Conservation (phyloP, 306 rosid genomes). For the Herpetospermum pedunculosum region DNA sequence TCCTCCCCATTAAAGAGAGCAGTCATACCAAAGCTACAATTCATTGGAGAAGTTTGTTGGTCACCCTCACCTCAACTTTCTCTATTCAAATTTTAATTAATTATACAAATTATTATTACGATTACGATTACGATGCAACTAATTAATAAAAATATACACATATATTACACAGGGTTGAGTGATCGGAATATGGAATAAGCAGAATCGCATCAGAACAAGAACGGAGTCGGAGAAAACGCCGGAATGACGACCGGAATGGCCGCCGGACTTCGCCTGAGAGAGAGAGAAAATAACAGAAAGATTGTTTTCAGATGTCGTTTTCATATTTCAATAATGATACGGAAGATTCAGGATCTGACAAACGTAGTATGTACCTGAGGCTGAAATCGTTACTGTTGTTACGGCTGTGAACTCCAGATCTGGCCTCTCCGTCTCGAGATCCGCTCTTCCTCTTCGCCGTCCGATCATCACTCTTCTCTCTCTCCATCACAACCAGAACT, state of each 20-base stretch:
- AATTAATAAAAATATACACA: not conserved
- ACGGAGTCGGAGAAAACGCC: conserved; percentile 14
- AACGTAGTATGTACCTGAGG: conserved; percentile 6
- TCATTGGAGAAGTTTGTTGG: not conserved
- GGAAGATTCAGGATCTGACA: not conserved
- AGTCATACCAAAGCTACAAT: not conserved
- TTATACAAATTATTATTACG: not conserved
- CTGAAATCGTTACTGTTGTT: not conserved
- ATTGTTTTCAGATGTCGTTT: not conserved
- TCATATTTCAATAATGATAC: not conserved
- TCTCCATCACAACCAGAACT: conserved; percentile 4
- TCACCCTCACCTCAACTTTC: not conserved
- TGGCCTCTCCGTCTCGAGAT: not conserved
- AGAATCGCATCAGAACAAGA: conserved; percentile 1
- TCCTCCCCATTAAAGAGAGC: not conserved
- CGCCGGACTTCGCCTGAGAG: conserved; percentile 1
- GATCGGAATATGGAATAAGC: not conserved
- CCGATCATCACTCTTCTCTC: not conserved
- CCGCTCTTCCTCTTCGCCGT: conserved; percentile 4
- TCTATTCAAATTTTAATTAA: not conserved
- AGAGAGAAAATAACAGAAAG: not conserved
- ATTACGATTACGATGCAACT: not conserved
- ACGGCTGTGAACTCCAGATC: not conserved
- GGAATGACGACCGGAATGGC: conserved; percentile 8
- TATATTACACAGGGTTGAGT: not conserved